Base-by-base conservation (phyloP, 129 eudicot genomes). In the Flaveria linearis region DNA sequence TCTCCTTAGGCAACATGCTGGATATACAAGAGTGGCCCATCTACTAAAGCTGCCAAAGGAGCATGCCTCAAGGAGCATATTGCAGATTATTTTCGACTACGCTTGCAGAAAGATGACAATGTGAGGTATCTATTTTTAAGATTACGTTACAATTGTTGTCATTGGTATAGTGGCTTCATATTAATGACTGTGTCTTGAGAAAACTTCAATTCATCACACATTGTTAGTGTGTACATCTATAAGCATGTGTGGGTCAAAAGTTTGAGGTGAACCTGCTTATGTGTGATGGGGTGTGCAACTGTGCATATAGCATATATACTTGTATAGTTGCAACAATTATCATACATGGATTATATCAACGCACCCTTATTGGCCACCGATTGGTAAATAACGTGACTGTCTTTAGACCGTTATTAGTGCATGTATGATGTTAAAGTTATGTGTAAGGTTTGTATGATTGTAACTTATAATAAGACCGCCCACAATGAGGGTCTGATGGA, bases 21-120 rank as follows among this genome's bases (percentile, higher is more conserved):
- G 93, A 51, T 94, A 87, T 78, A 74, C 84, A 25, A 83, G 76
- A 78, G 96, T 94, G 76, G 96, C 99, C 16, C 84, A 84, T 50
- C 83, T 88, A 62, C 89, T 91, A 5, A 88, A 87, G 85, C 78
- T 91, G 64, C 86, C 88, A 13, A 84, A 88, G 63, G 91, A 84
- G 63, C 83, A 67, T 71, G 90, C 82, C 68, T 22, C 96, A 0
- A 81, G 87, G 82, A 68, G 96, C 81, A 61, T 91, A 65, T 72
- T 89, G 46, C 96, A 89, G 77, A 26, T 65, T 15, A 17, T 91
- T 28, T 94, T 88, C 55, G 99, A 94, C 79, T 84, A 79, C 73
- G 87, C 98, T 18, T 88, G 92, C 78, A 90, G 78, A 72, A 87
- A 85, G 80, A 84, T 90, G 76, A 50, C 78, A 65, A 50, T 20